Evolutionary conservation across 345 rosid species (phyloP).

Genomic region (Camelina sativa): DNA sequence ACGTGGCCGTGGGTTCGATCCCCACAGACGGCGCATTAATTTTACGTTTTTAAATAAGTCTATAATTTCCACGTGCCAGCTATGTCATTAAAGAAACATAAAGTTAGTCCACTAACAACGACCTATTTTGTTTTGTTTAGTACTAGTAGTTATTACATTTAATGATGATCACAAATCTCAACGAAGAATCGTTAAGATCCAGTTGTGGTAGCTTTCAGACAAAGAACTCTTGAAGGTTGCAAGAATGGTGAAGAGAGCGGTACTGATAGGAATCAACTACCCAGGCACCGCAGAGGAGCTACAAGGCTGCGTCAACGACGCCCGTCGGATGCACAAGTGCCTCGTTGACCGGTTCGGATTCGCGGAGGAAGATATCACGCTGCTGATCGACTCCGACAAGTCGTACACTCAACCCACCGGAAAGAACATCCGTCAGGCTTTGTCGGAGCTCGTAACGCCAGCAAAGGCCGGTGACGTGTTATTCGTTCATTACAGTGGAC

Average conservation of each 20-base stretch:
- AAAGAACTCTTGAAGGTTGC: neutral
- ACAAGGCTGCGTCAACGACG: conserved; percentile 90
- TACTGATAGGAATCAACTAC: conserved; percentile 84
- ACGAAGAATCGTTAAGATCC: conserved; percentile 1
- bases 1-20: conserved; percentile 77
- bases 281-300: conserved; percentile 77
- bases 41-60: neutral
- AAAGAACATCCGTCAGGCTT: conserved; percentile 67
- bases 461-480: conserved; percentile 67
- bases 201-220: neutral
- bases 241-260: conserved; percentile 70
- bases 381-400: conserved; percentile 74
- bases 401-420: conserved; percentile 75
- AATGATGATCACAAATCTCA: conserved; percentile 4
- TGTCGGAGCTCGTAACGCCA: conserved; percentile 55
- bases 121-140: neutral
- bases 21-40: conserved; percentile 54
- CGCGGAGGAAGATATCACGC: conserved; percentile 59
- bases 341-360: conserved; percentile 72
- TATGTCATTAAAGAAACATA: neutral
- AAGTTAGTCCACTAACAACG: conserved; percentile 12
- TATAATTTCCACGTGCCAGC: neutral
- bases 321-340: conserved; percentile 59
- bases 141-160: neutral
- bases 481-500: conserved; percentile 91